Base-by-base conservation (phyloP, 176 grass and related monocot species). In the Dactylis glomerata region DNA sequence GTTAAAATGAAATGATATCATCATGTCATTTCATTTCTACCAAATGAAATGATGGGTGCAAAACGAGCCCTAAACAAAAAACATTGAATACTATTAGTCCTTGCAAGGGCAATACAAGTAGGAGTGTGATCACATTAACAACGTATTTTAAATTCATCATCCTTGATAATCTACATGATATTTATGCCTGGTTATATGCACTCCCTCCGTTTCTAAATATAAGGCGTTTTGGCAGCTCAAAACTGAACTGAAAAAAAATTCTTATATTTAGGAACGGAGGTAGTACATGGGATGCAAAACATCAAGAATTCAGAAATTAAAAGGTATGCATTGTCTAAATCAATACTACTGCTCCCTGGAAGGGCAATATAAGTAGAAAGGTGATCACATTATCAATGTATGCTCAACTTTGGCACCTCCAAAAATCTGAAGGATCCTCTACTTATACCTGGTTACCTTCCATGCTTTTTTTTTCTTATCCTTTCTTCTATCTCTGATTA, bases 361-460 rank as follows among this genome's bases (percentile, higher is more conserved):
- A 86, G 13, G 17, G 55, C 37, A 79, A 79, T 70, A 22, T 50
- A 73, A 51, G 17, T 51, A 69, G 32, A 51, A 75, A 70, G 17
- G 20, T 67, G 13, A 83, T 65, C 46, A 55, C 2, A 74, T 67
- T 73, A 81, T 76, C 50, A 61, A 70, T 54, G 61, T 77, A 47
- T 63, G 31, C 12, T 85, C 47, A 76, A 26, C 40, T 76, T 77
- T 76, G n/a, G 16, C 4, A 5, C 41, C 8, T 64, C 23, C 5
- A 22, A 81, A n/a, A 81, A 76, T 76, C 37, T 50, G 51, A 12
- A 46, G 28, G 49, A 40, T 19, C 31, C 32, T 19, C 64, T 67
- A 67, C n/a, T 84, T 57, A 31, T 79, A 19, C 13, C n/a, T 73
- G 13, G 41, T 27, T 73, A 68, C 5, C 56, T 30, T 24, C 4